Evolutionary conservation across 495 filamentous ascomycete species (phyloP), one percentile per base, ranked within the genome.

Genomic region (Penicillium chermesinum): DNA sequence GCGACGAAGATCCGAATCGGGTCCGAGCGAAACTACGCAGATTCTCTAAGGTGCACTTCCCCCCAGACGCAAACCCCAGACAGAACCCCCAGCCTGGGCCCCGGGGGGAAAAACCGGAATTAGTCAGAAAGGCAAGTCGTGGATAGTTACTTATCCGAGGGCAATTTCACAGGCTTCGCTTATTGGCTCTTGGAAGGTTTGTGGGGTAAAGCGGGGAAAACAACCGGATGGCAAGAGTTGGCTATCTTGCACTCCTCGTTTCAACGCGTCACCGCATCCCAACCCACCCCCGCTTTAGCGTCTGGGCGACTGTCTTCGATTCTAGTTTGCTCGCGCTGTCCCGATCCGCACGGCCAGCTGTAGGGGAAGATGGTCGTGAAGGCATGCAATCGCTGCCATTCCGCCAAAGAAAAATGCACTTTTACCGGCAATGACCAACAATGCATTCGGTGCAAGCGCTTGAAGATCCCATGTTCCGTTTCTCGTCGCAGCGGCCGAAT

Each of bases 301-400:
- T 10, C 25, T 30, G 5, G 25, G 25, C 25, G 25, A 30, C 10
- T 30, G 25, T 30, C 25, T 44, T 5, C 2, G 19, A 33, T 12
- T 30, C 25, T 9, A 25, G 15, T 25, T 21, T 12, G 32, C 20
- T 18, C 14, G 16, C 2, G 25, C 42, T 33, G n/a, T 30, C 25
- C 25, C 10, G 4, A 30, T 5, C 4, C 25, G 4, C 25, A 30
- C 5, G 5, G 10, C 25, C 10, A 30, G 25, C 25, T 7, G 16
- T 10, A 6, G 13, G 44, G 47, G 46, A 58, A 19, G 17, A 63
- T 64, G 61, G 50, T 48, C 17, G 43, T 55, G 38, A 62, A 47
- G 48, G 55, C 55, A 42, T 64, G 61, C 48, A 53, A 62, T 37
- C 52, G 51, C 35, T 64, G 58, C 53, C 52, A 54, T 33, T 34